Base-by-base conservation (phyloP, 202 grass and related monocot species). In the Carex sylvatica region DNA sequence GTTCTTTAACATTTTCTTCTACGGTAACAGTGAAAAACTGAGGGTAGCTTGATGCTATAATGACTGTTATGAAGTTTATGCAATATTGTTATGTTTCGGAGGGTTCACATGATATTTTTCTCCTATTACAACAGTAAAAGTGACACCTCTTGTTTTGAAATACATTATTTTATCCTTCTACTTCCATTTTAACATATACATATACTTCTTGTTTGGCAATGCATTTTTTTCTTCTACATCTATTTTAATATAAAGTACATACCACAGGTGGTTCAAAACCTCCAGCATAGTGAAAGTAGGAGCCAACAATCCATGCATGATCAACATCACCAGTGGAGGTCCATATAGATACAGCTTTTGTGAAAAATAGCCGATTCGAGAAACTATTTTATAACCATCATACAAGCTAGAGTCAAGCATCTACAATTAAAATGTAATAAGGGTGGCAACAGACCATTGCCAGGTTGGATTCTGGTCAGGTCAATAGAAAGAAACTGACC, bases 321-420 rank as follows among this genome's bases (percentile, higher is more conserved):
- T 97, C 95, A 31, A 65, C 90, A 84, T 97, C 95, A 83, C 95
- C 90, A 33, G 95, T 97, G 85, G 95, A 92, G 64, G 95, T 97
- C 95, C 95, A 97, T 74, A 97, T 91, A 69, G 95, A 97, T 88
- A 94, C 88, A 81, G 90, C 95, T 90, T 97, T 97, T 82, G 95
- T 97, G 87, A 90, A 97, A 87, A 97, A 97, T 72, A 87, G 91
- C 19, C 95, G 90, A 86, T 97, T 97, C 9, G 95, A 97, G 66
- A 97, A 97, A 86, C 95, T 97, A 72, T 61, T 68, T 77, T 26
- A 65, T 54, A 15, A 30, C 6, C 22, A 74, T 54, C 71, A 74
- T 18, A 54, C 22, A 74, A 74, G 13, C 2, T 74, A 54, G 23
- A 31, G 24, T 74, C 47, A 16, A 54, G 24, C 24, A 52, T 74